Base-by-base conservation (phyloP, 352 stramenopile species). In the Globisporangium okanoganense region DNA sequence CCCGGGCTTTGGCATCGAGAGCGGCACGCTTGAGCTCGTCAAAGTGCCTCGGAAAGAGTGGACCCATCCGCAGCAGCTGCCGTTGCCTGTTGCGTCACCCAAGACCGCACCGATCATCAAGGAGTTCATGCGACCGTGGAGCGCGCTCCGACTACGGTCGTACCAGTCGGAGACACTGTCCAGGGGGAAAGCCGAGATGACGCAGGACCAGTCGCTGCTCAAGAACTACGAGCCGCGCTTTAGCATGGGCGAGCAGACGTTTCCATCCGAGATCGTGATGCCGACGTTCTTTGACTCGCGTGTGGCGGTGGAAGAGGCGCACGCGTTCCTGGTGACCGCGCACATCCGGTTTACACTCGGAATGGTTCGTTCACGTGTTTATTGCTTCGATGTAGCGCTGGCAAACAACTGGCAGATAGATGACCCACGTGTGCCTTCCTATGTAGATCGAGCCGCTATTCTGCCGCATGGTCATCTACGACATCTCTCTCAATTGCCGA, bases 201-300 rank as follows among this genome's bases (percentile, higher is more conserved):
- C 24, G 1, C 54, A 55, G 65, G 69, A 82, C 5, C 55, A 72
- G 2, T 77, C 70, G 16, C 51, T 90, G 35, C 56, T 90, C 48
- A 87, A 83, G 61, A 84, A 75, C 58, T 92, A 92, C 41, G 79
- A 92, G 44, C 73, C 79, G 7, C 76, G 79, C 1, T 87, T 81
- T 33, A 58, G 36, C 3, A 52, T 61, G 0, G 61, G 67, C 0
- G 71, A 82, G 8, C 61, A 67, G 2, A 90, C 82, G 1, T 88
- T 89, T 63, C 69, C 75, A 1, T 76, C 67, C 0, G 67, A 79
- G n/a, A 38, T 85, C 7, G 20, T 58, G 0, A 60, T 70, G 6
- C 80, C 76, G 1, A 58, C 49, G 5, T 78, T 79, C 55, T 53
- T 90, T 7, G 65, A 85, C 45, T 62, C 74, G 5, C 75, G 76